Evolutionary conservation across 1,139 yeast genomes (phyloP).

Genomic region (Blastobotrys illinoisensis): DNA sequence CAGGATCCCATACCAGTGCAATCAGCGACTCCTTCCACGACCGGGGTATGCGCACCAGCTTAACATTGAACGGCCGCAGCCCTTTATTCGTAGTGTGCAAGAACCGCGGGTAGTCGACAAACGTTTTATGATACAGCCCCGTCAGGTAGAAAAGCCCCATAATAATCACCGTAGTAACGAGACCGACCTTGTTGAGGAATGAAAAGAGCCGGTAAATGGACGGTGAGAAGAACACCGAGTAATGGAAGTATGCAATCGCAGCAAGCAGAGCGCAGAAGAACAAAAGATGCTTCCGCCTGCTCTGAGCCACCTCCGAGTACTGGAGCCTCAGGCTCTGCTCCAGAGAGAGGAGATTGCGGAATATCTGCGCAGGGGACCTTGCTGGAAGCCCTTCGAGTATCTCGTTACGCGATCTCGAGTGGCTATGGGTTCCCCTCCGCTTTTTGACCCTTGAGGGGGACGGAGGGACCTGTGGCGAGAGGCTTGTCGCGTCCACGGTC

Average conservation of each 20-base stretch:
- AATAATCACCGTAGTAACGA: constrained; percentile 65
- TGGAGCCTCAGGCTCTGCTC: constrained; percentile 85
- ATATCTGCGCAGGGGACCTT: constrained; percentile 25
- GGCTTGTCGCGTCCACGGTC: not conserved
- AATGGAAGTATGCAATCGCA: constrained; percentile 29
- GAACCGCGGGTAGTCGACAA: constrained; percentile 74
- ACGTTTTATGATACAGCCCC: constrained; percentile 84
- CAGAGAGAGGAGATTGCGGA: constrained; percentile 64
- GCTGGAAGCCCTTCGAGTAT: constrained; percentile 16
- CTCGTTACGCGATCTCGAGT: constrained; percentile 8
- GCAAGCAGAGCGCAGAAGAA: constrained; percentile 52
- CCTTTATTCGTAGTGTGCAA: constrained; percentile 81
- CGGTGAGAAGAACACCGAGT: constrained; percentile 29
- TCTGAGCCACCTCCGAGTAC: constrained; percentile 60
- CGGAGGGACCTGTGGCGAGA: not conserved
- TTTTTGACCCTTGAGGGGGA: not conserved
- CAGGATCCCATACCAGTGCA: constrained; percentile 24
- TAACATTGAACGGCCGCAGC: constrained; percentile 70
- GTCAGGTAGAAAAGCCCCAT: constrained; percentile 73
- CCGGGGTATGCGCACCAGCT: constrained; percentile 64
- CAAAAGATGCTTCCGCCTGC: constrained; percentile 67
- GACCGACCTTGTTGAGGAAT: constrained; percentile 47
- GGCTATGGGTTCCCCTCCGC: constrained; percentile 1
- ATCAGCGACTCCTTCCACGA: constrained; percentile 45
- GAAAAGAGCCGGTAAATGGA: constrained; percentile 33